Evolutionary conservation across 805 yeast species (phyloP), one percentile per base, ranked within the genome.

Genomic region (Starmerella vitae): DNA sequence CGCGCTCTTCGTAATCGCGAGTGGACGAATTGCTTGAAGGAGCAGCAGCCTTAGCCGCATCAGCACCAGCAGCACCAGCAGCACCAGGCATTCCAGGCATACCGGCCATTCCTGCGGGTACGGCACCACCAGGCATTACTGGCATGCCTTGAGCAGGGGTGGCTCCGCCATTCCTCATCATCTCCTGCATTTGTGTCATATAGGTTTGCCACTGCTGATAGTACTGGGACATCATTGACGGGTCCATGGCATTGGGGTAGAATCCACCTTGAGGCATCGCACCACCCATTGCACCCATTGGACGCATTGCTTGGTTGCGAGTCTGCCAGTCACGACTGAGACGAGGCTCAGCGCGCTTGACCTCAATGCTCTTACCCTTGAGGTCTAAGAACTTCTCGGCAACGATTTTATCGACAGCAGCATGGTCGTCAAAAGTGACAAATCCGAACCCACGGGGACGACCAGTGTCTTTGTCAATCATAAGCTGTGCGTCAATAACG

Each of bases 401-500:
- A 39, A 91, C 76, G 39, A 83, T 93, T 50, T 76, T 70, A 53
- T 86, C 96, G 33, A 88, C 95, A 13, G 95, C 95, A 33, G 79
- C 86, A 18, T 94, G 93, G 15, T 93, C 74, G 55, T 88, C 97
- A 62, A 80, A 88, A 12, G 98, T 88, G 47, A 88, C 85, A 60
- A 88, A 88, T 1, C 98, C 98, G 60, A 85, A 88, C 20, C 98
- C 98, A 64, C 97, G 74, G 2, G 95, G 84, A 55, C 93, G 74
- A 43, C 97, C 96, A 3, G 96, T 82, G 59, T 86, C 96, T 62
- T 88, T 91, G 61, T 88, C 96, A 50, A 88, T 72, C 98, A 88
- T 88, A 50, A 88, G 71, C 63, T 86, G 96, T 36, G 95, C 94
- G 61, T 91, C 97, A 52, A 88, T 80, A 42, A 88, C 86, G 30